phyloP scores from a whole-genome alignment of 352 stramenopile genomes.

The Stramenopiles sp. region DNA sequence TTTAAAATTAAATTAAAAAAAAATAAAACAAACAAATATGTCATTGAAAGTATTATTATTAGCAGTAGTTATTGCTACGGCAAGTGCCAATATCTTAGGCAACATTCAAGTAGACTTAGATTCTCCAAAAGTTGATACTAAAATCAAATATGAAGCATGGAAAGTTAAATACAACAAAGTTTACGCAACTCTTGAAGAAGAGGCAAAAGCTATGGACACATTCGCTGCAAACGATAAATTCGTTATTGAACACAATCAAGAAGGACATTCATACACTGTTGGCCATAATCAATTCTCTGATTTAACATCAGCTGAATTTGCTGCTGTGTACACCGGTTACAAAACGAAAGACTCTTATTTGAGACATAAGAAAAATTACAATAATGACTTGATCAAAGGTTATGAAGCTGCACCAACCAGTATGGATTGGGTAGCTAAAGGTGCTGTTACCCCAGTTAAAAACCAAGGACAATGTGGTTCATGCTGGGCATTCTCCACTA shows the following conservation, averaged over 20 bases:
- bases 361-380: not conserved
- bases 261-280: slow-evolving; percentile 51
- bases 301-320: slow-evolving; percentile 86
- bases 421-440: slow-evolving; percentile 81
- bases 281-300: slow-evolving; percentile 81
- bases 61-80: not conserved
- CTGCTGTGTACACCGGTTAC: slow-evolving; percentile 20
- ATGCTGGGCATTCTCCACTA: slow-evolving; percentile 97
- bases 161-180: not conserved
- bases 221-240: slow-evolving; percentile 37
- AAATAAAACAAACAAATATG: not conserved
- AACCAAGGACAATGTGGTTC: slow-evolving; percentile 93
- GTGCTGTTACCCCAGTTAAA: slow-evolving; percentile 85
- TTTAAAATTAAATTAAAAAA: not conserved
- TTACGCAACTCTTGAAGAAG: not conserved
- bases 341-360: slow-evolving; percentile 1
- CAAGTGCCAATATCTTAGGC: not conserved
- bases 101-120: not conserved
- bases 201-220: not conserved
- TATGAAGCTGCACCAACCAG: slow-evolving; percentile 29
- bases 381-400: slow-evolving; percentile 18
- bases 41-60: not conserved
- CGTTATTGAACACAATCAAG: slow-evolving; percentile 50
- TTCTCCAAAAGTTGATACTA: not conserved
- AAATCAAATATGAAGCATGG: not conserved